Base-by-base conservation (phyloP, 2,329 filamentous ascomycete species). In the Chaetomium olivaceum region DNA sequence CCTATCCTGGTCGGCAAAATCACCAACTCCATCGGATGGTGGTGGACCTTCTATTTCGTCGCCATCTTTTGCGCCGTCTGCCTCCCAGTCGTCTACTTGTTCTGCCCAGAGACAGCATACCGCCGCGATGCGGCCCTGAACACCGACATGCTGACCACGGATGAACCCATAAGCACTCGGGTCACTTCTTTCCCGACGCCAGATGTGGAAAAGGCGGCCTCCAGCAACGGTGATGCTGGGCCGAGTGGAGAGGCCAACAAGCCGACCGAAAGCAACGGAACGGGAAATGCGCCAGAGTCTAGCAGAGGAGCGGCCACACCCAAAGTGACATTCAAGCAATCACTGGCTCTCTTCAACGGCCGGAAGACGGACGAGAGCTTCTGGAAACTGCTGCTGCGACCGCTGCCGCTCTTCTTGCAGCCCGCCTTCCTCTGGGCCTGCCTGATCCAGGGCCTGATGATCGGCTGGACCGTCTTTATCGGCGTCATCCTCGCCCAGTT, bases 401-500 rank as follows among this genome's bases (percentile, higher is more conserved):
- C 93, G 0, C 89, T 97, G 61, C 91, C 91, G 0, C 84, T 97
- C 0, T 89, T 96, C 71, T 76, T 90, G 7, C 93, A 97, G 75
- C 93, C 93, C 0, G 91, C 91, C 8, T 92, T 97, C 71, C 77
- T 96, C 50, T 97, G 92, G 91, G 83, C 82, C 27, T 83, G 82
- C 72, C 81, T 97, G 3, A 91, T 93, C 58, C 93, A 97, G 82
- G 93, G 93, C 19, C 87, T 91, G 4, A 87, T 97, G 74, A 97
- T 97, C 73, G 94, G 93, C 69, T 98, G 94, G 93, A 96, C 93
- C 1, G 91, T 97, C 19, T 92, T 97, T 74, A 94, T 96, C 70
- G 91, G 91, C 64, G 89, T 95, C 67, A 87, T 95, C 70, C 80
- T 96, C 55, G 90, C 89, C n/a, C 87, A 89, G 66, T 89, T 96